Evolutionary conservation across 345 rosid genomes (phyloP), one percentile per base, ranked within the genome.

Genomic region (Turritis glabra): DNA sequence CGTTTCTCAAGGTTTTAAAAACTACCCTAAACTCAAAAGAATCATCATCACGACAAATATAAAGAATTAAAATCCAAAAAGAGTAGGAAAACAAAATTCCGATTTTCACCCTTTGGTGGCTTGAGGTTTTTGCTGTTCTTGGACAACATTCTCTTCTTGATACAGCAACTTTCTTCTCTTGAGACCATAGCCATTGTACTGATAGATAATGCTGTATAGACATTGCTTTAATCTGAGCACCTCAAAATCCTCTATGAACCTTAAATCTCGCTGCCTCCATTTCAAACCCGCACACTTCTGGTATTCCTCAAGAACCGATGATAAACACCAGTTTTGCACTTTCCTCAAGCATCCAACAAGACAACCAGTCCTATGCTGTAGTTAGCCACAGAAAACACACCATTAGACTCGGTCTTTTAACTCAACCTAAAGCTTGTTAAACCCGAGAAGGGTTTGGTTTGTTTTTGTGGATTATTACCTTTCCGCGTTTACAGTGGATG

Each of bases 351-450:
- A 90, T 23, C 92, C 97, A 43, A 92, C 96, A 8, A 92, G 86
- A 77, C 89, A 83, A 66, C 98, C 96, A 0, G 98, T 92, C 44
- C 96, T 86, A 67, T 90, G 97, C 97, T 92, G 96, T 80, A 83
- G 8, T 21, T 5, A 57, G 26, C 19, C 46, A 54, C 68, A 67
- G 47, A 54, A 54, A 50, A 37, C 53, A 19, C 46, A 25, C 19
- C 58, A 38, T 47, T 22, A 57, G n/a, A 30, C 19, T 73, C 51
- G 3, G 22, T 64, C 40, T 35, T 9, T 2, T 35, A 35, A 10
- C 40, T 43, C 38, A 26, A 44, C 35, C 38, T 11, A 54, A 8
- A 62, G 37, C 29, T 33, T 50, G 9, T 9, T 18, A 27, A 30
- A 35, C 37, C 7, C 40, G 50, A 69, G 1, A 55, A 62, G 33